Base-by-base conservation (phyloP, 129 eudicot species). In the Saussurea involucrata region DNA sequence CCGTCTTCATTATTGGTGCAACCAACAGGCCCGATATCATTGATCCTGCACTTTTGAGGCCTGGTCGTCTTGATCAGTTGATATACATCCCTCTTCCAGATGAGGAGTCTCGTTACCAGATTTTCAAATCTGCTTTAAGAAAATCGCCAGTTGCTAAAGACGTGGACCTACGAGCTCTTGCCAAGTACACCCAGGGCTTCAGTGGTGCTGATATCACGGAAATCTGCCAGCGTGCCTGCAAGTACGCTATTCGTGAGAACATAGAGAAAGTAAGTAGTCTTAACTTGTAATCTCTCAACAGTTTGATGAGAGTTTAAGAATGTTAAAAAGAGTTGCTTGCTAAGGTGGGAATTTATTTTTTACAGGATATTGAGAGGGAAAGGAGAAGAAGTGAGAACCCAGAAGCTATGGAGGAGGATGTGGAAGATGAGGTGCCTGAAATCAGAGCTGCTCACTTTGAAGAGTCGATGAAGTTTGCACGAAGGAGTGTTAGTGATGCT, bases 401-500 rank as follows among this genome's bases (percentile, higher is more conserved):
- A 3, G 92, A 90, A 72, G 88, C 93, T 1, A 90, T 87, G 92
- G 92, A 90, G 82, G 93, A 90, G 80, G 96, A 90, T 73, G 69
- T 31, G 18, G 96, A 85, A 18, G 96, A 90, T 36, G 93, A 90
- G 76, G 96, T 90, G 4, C 64, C 93, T 8, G 96, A 90, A 74
- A 88, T 88, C 8, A 90, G 77, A 77, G 90, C 89, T 34, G 90
- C 89, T 11, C 96, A 90, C 27, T 90, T 90, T 63, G 93, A 90
- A 73, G 97, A 95, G 46, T 95, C 98, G 0, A 95, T 95, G 98
- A 91, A 91, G 80, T 95, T 86, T 84, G 97, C 98, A 0, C 82
- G 96, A 1, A 86, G 98, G 85, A 95, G 98, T 84, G 98, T 94
- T 20, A 95, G 99, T 72, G 98, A 91, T 79, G 97, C 96, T 13